Base-by-base conservation (phyloP, 257 asterid species). In the Jacaranda copaia region DNA sequence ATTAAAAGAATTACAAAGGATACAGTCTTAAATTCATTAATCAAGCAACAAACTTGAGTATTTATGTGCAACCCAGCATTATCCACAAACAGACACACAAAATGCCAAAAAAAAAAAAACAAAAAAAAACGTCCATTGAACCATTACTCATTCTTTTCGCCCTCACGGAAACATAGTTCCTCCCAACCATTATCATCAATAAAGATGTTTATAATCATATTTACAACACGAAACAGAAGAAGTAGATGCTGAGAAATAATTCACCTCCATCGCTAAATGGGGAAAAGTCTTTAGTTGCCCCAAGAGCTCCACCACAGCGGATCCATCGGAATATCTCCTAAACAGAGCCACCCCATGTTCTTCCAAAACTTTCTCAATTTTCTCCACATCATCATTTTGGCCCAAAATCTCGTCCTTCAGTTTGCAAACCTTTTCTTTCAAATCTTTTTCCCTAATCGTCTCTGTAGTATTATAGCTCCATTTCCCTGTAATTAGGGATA, bases 271-370 rank as follows among this genome's bases (percentile, higher is more conserved):
- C 64, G 91, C 93, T 73, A 90, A 58, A 51, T 48, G 12, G 4
- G 97, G 94, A 38, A 36, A 79, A 32, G 25, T 13, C 16, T 39
- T 35, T 19, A 95, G 89, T 87, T 88, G 87, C 36, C 19, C 59
- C 74, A 93, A 69, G 25, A 93, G 92, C 90, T 87, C 90, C 79
- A 91, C 76, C 42, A 86, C 82, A 11, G 97, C 93, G 73, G 88
- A 80, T 19, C 94, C 96, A 89, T 87, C 83, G 10, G 81, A 13
- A 67, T 89, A 88, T 11, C 63, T 85, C 80, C 86, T 69, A 42
- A 95, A 93, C 77, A 93, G 86, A 43, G 78, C 64, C 40, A 40
- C 82, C 16, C 98, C 96, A 13, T 63, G 73, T 72, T 81, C 89
- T 49, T 88, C 87, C 80, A 93, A 80, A 70, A 91, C 84, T 32